phyloP scores from a whole-genome alignment of 2,329 filamentous ascomycete genomes.

The Fusarium nodosum region DNA sequence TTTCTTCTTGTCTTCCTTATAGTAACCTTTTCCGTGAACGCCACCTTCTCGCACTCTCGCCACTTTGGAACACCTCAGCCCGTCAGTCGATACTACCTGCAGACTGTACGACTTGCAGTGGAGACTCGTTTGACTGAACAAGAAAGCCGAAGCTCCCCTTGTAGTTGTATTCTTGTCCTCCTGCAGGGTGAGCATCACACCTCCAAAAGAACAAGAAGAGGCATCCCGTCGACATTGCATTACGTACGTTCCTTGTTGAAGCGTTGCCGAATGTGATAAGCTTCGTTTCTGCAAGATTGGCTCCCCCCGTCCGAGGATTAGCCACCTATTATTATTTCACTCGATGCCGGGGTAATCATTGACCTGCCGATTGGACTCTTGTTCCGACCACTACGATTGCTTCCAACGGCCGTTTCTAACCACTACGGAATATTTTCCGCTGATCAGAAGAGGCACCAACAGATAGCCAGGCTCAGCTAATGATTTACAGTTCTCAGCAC shows the following conservation, averaged over 20 bases:
- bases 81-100: constrained; percentile 20
- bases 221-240: constrained; percentile 13
- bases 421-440: constrained; percentile 42
- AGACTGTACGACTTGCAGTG: constrained; percentile 26
- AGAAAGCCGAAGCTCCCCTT: constrained; percentile 35
- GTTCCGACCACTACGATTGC: constrained; percentile 12
- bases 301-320: constrained; percentile 34
- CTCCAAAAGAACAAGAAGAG: constrained; percentile 6
- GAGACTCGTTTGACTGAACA: constrained; percentile 17
- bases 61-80: constrained; percentile 13
- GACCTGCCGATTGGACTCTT: constrained; percentile 5
- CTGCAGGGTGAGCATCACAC: not conserved
- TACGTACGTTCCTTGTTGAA: constrained; percentile 25
- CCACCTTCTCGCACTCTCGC: constrained; percentile 42
- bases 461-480: not conserved
- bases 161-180: not conserved
- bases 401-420: constrained; percentile 36
- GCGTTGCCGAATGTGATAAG: constrained; percentile 31
- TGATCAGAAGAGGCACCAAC: not conserved
- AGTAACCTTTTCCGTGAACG: constrained; percentile 15
- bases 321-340: constrained; percentile 19
- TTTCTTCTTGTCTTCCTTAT: constrained; percentile 18
- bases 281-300: constrained; percentile 18
- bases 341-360: constrained; percentile 10
- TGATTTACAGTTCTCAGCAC: constrained; percentile 13